These are phyloP conservation scores for Blastocladiella emersonii DNA, from an alignment of 371 early-diverging fungal genomes.

Conservation along the genomic window DNA sequence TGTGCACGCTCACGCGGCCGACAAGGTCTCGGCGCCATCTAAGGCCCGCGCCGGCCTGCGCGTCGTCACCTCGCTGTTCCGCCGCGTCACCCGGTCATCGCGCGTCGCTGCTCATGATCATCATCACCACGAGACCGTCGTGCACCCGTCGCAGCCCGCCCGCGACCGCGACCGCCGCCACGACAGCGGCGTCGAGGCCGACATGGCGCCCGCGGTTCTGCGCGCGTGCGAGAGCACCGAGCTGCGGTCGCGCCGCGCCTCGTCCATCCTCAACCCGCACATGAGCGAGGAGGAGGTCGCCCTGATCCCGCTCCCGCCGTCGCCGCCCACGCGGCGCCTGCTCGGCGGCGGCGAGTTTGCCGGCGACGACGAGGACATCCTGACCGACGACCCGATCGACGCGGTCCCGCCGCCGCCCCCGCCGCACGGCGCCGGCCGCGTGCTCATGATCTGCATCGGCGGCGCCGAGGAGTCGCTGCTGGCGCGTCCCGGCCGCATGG, in stretches of 20 bases:
- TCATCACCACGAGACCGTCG: not conserved
- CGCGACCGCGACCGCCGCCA: too few relatives aligned
- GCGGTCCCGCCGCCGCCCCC: too few relatives aligned
- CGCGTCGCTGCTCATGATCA: too few relatives aligned
- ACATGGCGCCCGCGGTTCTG: not conserved
- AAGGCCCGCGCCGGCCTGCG: not conserved
- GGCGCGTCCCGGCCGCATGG: conserved; percentile 23
- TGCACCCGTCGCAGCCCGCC: too few relatives aligned
- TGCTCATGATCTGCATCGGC: conserved; percentile 21
- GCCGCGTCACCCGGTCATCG: too few relatives aligned
- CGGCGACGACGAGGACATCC: too few relatives aligned
- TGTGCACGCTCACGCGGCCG: too few relatives aligned
- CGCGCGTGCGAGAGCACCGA: not conserved
- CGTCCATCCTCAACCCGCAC: not conserved
- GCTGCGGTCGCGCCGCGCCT: not conserved
- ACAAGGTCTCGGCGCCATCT: too few relatives aligned
- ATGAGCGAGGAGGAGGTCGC: not conserved
- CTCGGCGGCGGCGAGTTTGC: too few relatives aligned
- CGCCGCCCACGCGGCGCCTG: too few relatives aligned
- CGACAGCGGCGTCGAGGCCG: not conserved
- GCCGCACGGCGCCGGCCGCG: conserved; percentile 8
- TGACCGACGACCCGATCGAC: not conserved
- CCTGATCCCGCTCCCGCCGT: too few relatives aligned
- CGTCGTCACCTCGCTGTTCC: too few relatives aligned
- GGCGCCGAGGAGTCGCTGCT: conserved; percentile 25